Percentiles rank a stretch among this genome's conserved stretches.
These are phyloP conservation scores for Microthyrium microscopicum DNA, from an alignment of 2,329 filamentous ascomycete genomes.

Conservation along the genomic window DNA sequence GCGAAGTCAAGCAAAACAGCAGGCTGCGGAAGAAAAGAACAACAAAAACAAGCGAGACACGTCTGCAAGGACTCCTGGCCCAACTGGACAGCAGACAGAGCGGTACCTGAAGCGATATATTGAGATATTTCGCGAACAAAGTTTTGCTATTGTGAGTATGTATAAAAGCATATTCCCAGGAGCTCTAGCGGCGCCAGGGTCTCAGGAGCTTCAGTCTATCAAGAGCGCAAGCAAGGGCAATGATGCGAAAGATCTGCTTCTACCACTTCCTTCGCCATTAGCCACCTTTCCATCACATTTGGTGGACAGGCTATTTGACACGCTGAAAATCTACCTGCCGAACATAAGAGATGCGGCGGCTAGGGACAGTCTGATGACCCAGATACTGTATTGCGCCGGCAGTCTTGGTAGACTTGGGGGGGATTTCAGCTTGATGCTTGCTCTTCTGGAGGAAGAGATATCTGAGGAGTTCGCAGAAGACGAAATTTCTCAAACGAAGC, in stretches of 20 bases:
- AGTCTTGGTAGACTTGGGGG: slow-evolving; percentile 79
- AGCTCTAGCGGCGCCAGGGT: slow-evolving; percentile 26
- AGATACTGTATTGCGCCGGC: slow-evolving; percentile 83
- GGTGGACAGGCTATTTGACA: slow-evolving; percentile 63
- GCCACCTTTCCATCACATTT: slow-evolving; percentile 75
- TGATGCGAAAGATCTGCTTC: slow-evolving; percentile 16
- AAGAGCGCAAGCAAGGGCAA: slow-evolving; percentile 11
- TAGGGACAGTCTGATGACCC: slow-evolving; percentile 75
- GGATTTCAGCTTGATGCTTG: slow-evolving; percentile 82
- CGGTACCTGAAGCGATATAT: slow-evolving; percentile 89
- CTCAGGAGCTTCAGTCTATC: slow-evolving; percentile 3
- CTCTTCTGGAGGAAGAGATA: slow-evolving; percentile 41
- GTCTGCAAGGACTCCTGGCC: slow-evolving; percentile 29
- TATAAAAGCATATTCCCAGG: slow-evolving; percentile 77
- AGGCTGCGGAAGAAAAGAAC: too few species aligned
- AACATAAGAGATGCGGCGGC: slow-evolving; percentile 65
- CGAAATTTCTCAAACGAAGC: too few species aligned
- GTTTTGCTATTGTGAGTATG: slow-evolving; percentile 87
- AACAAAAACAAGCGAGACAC: too few species aligned
- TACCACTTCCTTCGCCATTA: slow-evolving; percentile 55
- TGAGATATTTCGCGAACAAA: slow-evolving; percentile 94
- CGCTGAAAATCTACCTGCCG: slow-evolving; percentile 59
- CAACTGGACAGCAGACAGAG: slow-evolving; percentile 78
- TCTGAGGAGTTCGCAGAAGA: slow-evolving; percentile 22
- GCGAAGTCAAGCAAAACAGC: slow-evolving; percentile 18